Evolutionary conservation across 768 basidiomycete species (phyloP), one percentile per base, ranked within the genome.

Genomic region (Multifurca ochricompacta): DNA sequence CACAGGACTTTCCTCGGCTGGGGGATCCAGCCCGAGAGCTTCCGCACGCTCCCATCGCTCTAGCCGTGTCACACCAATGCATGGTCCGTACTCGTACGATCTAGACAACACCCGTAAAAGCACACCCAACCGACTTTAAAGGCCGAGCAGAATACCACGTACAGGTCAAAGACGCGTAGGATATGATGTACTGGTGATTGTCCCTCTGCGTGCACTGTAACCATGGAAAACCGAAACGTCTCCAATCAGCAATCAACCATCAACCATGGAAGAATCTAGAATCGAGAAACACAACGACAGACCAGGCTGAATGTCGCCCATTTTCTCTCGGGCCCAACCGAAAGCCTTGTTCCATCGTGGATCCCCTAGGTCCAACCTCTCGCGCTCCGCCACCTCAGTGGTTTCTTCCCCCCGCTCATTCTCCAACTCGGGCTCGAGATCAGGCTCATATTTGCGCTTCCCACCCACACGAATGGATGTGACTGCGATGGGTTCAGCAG

Each of bases 11-110:
- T 87, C 91, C 75, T 91, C 88, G 14, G 65, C 58, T 3, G 91
- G 92, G 13, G 93, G 94, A 43, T 83, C 74, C 18, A 96, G 71
- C 2, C 91, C 91, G 41, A 94, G 73, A 9, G 76, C 75, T 25
- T 82, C 67, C 0, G 94, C 94, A 45, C 93, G 76, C 64, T 93
- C 80, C 91, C 92, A 97, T 35, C 94, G 75, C 58, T 93, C 82
- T 13, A 95, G 69, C 27, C 93, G 81, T n/a, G 82, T 78, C 50
- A 90, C 76, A 0, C 89, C 87, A 19, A 84, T 71, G 59, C 84
- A 89, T 3, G 89, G 90, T 0, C 90, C 91, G 64, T 82, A 93
- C 59, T 88, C 81, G 53, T 84, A 85, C 2, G 82, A 79, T 65
- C 87, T 89, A 44, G 13, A 19, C n/a, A 36, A 40, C 7, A 27